Conservation (phyloP, 352 stramenopile species). For the Phytopythium mirpurense region DNA sequence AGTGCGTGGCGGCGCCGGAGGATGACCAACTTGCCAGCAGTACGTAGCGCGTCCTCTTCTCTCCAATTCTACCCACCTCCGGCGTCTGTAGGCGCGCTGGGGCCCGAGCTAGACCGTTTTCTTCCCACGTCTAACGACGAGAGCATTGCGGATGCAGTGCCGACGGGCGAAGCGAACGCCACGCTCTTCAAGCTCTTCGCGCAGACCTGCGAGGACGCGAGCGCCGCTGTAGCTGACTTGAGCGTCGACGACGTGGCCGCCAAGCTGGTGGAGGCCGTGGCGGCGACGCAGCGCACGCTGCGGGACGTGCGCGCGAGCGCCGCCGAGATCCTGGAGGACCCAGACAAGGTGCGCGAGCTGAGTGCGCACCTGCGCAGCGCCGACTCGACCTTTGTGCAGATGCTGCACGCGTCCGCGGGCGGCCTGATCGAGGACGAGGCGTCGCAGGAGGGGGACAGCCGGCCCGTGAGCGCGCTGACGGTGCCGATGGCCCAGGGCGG, state of each 20-base stretch:
- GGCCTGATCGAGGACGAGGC: slow-evolving; percentile 14
- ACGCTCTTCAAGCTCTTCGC: slow-evolving; percentile 65
- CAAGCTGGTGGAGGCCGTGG: slow-evolving; percentile 45
- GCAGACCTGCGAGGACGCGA: slow-evolving; percentile 58
- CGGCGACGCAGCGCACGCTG: slow-evolving; percentile 58
- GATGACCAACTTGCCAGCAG: not conserved
- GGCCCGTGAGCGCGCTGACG: slow-evolving; percentile 1
- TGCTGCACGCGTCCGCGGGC: slow-evolving; percentile 20
- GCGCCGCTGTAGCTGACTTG: slow-evolving; percentile 41
- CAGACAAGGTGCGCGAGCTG: slow-evolving; percentile 51
- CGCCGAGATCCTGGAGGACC: slow-evolving; percentile 52
- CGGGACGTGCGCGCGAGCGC: slow-evolving; percentile 51
- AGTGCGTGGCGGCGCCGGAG: slow-evolving; percentile 25
- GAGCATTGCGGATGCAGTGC: not conserved
- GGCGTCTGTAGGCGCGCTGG: not conserved
- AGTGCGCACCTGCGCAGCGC: slow-evolving; percentile 47
- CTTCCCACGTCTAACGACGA: too few species aligned
- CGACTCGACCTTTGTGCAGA: slow-evolving; percentile 40
- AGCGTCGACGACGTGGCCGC: slow-evolving; percentile 46
- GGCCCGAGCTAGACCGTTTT: not conserved
- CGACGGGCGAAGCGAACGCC: slow-evolving; percentile 19
- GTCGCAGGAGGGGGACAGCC: not conserved
- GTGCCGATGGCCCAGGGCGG: slow-evolving; percentile 14
- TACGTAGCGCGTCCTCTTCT: not conserved
- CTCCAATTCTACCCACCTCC: not conserved